These are phyloP conservation scores for Candida mesenterica DNA, from an alignment of 1,139 yeast genomes.

Conservation along the genomic window DNA sequence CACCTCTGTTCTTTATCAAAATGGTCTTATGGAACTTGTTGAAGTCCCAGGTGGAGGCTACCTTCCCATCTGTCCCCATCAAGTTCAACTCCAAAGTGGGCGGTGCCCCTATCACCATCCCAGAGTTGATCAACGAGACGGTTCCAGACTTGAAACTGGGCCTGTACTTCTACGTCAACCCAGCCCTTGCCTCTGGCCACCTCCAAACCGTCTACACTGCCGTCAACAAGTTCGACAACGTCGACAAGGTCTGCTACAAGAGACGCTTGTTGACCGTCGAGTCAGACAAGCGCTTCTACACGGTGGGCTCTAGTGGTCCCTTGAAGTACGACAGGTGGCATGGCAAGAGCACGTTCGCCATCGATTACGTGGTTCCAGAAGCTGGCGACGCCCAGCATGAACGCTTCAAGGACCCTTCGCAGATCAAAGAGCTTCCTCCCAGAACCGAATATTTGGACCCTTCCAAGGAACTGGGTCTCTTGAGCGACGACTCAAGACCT, in stretches of 20 bases:
- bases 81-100: constrained; percentile 19
- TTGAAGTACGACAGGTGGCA: constrained; percentile 42
- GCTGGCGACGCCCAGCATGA: constrained; percentile 25
- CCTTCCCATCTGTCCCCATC: constrained; percentile 28
- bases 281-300: constrained; percentile 24
- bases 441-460: constrained; percentile 43
- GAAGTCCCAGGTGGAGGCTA: constrained; percentile 27
- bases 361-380: constrained; percentile 37
- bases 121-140: constrained; percentile 25
- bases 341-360: constrained; percentile 39
- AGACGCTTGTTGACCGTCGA: constrained; percentile 37
- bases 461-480: constrained; percentile 25
- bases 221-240: constrained; percentile 34
- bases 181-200: constrained; percentile 42
- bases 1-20: too few relatives aligned
- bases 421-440: constrained; percentile 40
- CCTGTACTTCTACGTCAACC: constrained; percentile 35
- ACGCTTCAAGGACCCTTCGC: constrained; percentile 32
- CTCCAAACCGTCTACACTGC: constrained; percentile 50
- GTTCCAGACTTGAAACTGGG: constrained; percentile 36
- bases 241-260: constrained; percentile 38
- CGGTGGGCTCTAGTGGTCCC: constrained; percentile 25
- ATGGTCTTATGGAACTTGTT: constrained; percentile 16
- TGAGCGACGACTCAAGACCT: constrained; percentile 44
- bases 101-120: constrained; percentile 16